Evolutionary conservation across 2,329 filamentous ascomycete genomes (phyloP).

Genomic region (Nannizzia gypsea): DNA sequence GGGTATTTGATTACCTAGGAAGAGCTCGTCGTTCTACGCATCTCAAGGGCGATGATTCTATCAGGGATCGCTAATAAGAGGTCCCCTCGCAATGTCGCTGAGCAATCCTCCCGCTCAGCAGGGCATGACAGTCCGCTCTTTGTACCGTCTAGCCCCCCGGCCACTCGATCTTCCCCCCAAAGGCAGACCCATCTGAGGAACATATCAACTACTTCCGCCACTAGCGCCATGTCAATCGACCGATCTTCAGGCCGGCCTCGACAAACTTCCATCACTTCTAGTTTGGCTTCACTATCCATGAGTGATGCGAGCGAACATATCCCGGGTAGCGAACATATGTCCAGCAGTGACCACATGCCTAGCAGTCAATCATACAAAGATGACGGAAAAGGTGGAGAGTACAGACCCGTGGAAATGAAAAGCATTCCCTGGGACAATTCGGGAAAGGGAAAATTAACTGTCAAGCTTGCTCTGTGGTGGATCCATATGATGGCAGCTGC

Average conservation of each 20-base stretch:
- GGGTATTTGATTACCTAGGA: slow-evolving; percentile 9
- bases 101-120: not conserved
- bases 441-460: slow-evolving; percentile 7
- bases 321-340: not conserved
- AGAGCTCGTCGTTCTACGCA: slow-evolving; percentile 9
- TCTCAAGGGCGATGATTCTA: slow-evolving; percentile 2
- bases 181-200: not conserved
- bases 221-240: not conserved
- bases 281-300: not conserved
- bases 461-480: slow-evolving; percentile 13
- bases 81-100: not conserved
- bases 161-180: not conserved
- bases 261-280: not conserved
- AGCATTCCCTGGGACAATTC: slow-evolving; percentile 9
- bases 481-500: slow-evolving; percentile 12
- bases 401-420: slow-evolving; percentile 10
- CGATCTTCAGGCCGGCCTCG: not conserved
- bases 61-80: slow-evolving; percentile 7
- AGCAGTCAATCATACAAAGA: not conserved
- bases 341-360: not conserved
- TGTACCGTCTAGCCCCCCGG: not conserved
- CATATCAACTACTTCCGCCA: not conserved
- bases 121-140: not conserved
- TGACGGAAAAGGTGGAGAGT: not conserved
- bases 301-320: not conserved